These are phyloP conservation scores for Odonthalia washingtoniensis DNA, from an alignment of 31 red algal genomes.

Conservation along the genomic window DNA sequence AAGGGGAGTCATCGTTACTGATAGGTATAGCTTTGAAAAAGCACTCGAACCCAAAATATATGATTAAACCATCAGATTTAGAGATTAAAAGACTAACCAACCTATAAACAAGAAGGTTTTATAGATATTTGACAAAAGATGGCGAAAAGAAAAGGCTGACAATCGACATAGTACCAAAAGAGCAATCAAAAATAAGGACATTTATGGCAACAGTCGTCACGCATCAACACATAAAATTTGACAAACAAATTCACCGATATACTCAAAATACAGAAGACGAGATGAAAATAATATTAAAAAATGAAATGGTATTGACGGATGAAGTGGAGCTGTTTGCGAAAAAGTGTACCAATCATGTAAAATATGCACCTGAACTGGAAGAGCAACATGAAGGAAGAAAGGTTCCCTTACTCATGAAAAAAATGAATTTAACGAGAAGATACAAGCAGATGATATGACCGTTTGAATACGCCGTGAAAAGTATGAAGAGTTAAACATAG, in stretches of 20 bases:
- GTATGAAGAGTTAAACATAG: constrained; percentile 18
- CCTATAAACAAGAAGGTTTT: not conserved
- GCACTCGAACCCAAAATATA: not conserved
- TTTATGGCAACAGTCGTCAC: not conserved
- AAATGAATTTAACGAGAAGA: not conserved
- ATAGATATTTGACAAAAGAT: not conserved
- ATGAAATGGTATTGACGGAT: not conserved
- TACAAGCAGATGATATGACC: constrained; percentile 1
- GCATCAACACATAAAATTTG: not conserved
- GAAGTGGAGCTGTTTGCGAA: not conserved
- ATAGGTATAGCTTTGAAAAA: not conserved
- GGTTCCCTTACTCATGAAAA: constrained; percentile 3
- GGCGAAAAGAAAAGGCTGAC: not conserved
- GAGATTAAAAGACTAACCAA: not conserved
- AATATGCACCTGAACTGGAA: not conserved
- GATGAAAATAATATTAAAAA: not conserved
- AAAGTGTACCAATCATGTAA: not conserved
- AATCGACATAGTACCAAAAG: constrained; percentile 3
- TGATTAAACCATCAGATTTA: not conserved
- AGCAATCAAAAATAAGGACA: not conserved
- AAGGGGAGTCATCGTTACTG: constrained; percentile 3
- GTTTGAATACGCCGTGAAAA: not conserved
- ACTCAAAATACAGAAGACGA: not conserved
- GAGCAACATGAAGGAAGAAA: not conserved
- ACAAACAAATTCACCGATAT: constrained; percentile 8